Conservation (phyloP, 2,329 filamentous ascomycete genomes). For the Fusarium virguliforme region DNA sequence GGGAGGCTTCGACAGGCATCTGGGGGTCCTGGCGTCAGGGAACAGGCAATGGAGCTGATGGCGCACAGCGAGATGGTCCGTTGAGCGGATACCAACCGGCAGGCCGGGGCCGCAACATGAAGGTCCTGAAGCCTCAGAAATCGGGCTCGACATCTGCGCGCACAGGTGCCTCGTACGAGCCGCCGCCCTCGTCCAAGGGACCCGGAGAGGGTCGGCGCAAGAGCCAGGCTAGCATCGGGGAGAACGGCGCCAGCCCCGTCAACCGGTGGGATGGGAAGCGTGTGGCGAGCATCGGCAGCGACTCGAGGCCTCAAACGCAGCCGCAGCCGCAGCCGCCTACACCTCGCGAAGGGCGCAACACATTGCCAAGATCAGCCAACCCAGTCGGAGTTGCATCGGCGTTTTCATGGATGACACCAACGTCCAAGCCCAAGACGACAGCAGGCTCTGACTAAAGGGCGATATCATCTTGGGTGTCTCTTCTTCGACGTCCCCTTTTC, state of each 20-base stretch:
- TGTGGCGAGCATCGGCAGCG: slow-evolving; percentile 61
- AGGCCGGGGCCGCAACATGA: slow-evolving; percentile 82
- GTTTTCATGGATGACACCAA: slow-evolving; percentile 89
- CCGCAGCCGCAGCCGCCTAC: slow-evolving; percentile 51
- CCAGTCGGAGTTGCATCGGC: slow-evolving; percentile 93
- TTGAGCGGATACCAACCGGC: slow-evolving; percentile 80
- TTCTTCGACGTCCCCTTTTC: slow-evolving; percentile 3
- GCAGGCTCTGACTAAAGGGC: slow-evolving; percentile 48
- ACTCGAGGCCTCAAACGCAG: slow-evolving; percentile 55
- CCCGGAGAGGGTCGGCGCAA: slow-evolving; percentile 69
- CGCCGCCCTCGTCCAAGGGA: slow-evolving; percentile 62
- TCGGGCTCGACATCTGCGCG: slow-evolving; percentile 69
- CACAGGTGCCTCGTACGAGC: slow-evolving; percentile 69
- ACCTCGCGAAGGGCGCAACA: slow-evolving; percentile 58
- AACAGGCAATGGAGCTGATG: slow-evolving; percentile 66
- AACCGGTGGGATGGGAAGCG: slow-evolving; percentile 72
- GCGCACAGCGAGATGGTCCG: slow-evolving; percentile 66
- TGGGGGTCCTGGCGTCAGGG: slow-evolving; percentile 82
- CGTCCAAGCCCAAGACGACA: slow-evolving; percentile 57
- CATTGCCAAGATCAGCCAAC: slow-evolving; percentile 76
- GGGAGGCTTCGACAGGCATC: slow-evolving; percentile 70
- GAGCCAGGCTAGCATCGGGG: slow-evolving; percentile 62
- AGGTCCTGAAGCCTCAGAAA: slow-evolving; percentile 87
- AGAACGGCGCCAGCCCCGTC: slow-evolving; percentile 47
- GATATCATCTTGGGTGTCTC: not conserved